Conservation (phyloP, 805 yeast species). For the Saturnispora dispora region DNA sequence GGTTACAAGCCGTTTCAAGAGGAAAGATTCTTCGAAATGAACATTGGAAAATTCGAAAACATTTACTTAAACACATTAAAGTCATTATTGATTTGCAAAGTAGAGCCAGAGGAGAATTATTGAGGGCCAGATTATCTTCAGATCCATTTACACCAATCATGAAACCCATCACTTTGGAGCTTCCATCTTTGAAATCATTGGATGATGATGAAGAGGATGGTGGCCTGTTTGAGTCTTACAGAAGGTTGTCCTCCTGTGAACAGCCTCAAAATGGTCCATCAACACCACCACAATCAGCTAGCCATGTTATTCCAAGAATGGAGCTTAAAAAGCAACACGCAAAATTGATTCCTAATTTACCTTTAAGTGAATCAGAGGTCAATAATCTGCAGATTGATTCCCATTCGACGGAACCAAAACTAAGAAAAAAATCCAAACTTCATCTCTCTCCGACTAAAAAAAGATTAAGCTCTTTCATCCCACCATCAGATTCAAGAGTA, state of each 20-base stretch:
- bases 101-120: slow-evolving; percentile 31
- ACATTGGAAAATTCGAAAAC: slow-evolving; percentile 14
- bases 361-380: slow-evolving; percentile 3
- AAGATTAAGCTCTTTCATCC: slow-evolving; percentile 21
- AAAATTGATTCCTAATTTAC: slow-evolving; percentile 10
- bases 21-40: slow-evolving; percentile 22
- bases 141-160: background rate
- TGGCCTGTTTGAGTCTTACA: slow-evolving; percentile 12
- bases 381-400: slow-evolving; percentile 1
- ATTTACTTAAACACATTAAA: slow-evolving; percentile 17
- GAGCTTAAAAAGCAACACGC: slow-evolving; percentile 8
- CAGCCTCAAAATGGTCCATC: background rate
- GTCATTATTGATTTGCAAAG: slow-evolving; percentile 33
- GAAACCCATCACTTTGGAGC: background rate
- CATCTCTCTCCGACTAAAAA: slow-evolving; percentile 15
- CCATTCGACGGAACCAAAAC: background rate
- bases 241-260: slow-evolving; percentile 1
- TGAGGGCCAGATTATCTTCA: background rate
- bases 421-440: slow-evolving; percentile 7
- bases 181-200: background rate
- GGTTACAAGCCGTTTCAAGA: slow-evolving; percentile 31
- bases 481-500: slow-evolving; percentile 8
- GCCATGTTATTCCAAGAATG: slow-evolving; percentile 9
- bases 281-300: slow-evolving; percentile 2
- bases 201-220: background rate